These are phyloP conservation scores for Neonectria hederae DNA, from an alignment of 2,329 filamentous ascomycete genomes.

Conservation along the genomic window DNA sequence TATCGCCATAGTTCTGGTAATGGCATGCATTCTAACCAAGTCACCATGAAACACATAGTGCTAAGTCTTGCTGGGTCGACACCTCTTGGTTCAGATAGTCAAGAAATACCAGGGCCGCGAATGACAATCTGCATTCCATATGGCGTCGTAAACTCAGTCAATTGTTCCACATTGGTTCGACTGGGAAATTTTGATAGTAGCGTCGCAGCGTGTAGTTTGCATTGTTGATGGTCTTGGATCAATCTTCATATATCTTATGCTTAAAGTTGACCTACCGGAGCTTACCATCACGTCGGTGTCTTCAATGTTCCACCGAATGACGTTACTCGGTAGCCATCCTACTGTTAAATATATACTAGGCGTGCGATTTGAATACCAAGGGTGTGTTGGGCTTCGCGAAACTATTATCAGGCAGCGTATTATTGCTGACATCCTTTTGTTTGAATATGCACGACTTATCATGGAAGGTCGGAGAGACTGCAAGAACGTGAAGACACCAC, in stretches of 20 bases:
- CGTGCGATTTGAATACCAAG: neutral
- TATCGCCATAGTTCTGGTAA: too few relatives aligned
- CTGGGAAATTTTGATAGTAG: neutral
- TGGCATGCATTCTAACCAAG: neutral
- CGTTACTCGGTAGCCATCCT: neutral
- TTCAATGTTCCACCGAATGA: too few relatives aligned
- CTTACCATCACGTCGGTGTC: neutral
- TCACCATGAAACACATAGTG: neutral
- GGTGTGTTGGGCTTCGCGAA: neutral
- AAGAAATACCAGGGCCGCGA: neutral
- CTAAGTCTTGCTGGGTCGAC: neutral
- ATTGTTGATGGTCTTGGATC: neutral
- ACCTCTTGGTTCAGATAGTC: neutral
- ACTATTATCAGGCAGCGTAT: neutral
- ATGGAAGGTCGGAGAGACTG: too few relatives aligned
- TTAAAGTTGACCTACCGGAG: neutral
- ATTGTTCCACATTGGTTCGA: neutral
- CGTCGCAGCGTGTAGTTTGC: neutral
- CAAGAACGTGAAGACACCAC: too few relatives aligned
- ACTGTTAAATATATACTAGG: neutral
- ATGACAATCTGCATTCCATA: neutral
- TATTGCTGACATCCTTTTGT: neutral
- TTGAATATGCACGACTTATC: neutral
- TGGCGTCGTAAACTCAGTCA: neutral
- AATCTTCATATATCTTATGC: neutral